Evolutionary conservation across 257 asterid genomes (phyloP), one percentile per base, ranked within the genome.

Genomic region (Mitragyna speciosa): DNA sequence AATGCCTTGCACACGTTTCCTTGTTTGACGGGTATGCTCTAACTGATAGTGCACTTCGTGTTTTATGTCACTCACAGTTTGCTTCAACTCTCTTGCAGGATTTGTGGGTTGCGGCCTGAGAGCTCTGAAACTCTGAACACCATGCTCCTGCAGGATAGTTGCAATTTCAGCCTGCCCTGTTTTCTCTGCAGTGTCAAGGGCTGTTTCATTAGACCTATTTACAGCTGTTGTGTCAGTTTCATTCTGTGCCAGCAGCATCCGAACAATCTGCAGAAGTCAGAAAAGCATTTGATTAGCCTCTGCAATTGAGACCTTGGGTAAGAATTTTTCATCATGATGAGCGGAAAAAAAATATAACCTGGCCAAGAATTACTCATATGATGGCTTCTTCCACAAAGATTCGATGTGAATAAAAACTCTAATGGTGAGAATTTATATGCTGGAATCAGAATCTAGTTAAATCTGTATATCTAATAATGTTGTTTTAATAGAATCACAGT

Each of bases 51-150:
- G 89, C 8, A 88, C 91, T 77, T 88, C 91, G 12, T 88, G 88
- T 76, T 88, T 88, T 67, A 88, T 88, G 68, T 88, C 91, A 52
- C 89, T 86, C 77, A 88, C 91, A 0, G 91, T 86, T 47, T 88
- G 89, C 76, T 88, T 88, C 79, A 88, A 70, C 17, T 84, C 87
- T 73, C 89, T 79, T 2, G 81, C 87, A 39, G 91, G 91, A 78
- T 84, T 86, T 45, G 78, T 70, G 24, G 78, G 59, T 20, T 82
- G 85, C 0, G 91, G 89, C 79, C 84, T 80, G 48, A 88, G 54
- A 63, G 81, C 30, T 73, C 75, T 70, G 36, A 78, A 83, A 28
- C 83, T 85, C 65, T 51, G 76, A 33, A 84, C 88, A 36, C 88
- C 88, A 30, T 82, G 78, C 51, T 80, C 89, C 78, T 68, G 84